Percentiles rank a stretch among this genome's conserved stretches.
These are phyloP conservation scores for Babesia bigemina DNA, from an alignment of 169 alveolate species.

Conservation along the genomic window DNA sequence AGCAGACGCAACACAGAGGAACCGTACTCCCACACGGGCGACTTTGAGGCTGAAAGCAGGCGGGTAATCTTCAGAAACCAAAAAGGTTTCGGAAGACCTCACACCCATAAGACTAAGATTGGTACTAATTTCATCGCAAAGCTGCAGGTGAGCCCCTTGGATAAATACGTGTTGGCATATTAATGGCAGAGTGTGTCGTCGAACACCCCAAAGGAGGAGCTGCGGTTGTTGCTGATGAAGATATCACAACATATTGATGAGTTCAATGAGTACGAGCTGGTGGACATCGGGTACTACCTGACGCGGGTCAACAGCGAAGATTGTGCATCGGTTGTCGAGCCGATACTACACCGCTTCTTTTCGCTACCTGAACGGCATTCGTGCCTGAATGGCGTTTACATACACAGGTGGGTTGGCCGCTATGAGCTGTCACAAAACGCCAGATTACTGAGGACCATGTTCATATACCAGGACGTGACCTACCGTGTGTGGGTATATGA, in stretches of 20 bases:
- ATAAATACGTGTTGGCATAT: neutral
- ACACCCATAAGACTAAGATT: constrained; percentile 28
- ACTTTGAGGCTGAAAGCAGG: neutral
- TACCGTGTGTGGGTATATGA: constrained; percentile 80
- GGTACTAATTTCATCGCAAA: constrained; percentile 38
- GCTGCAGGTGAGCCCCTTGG: constrained; percentile 20
- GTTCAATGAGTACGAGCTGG: constrained; percentile 61
- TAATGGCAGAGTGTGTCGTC: constrained; percentile 24
- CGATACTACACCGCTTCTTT: constrained; percentile 63
- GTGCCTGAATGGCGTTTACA: constrained; percentile 65
- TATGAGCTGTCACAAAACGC: neutral
- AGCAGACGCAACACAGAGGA: constrained; percentile 15
- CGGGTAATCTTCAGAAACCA: constrained; percentile 17
- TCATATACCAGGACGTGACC: constrained; percentile 77
- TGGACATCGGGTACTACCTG: constrained; percentile 58
- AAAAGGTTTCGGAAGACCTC: constrained; percentile 51
- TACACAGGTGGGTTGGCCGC: constrained; percentile 37
- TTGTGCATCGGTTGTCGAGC: constrained; percentile 51
- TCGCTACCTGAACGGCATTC: constrained; percentile 66
- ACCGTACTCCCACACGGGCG: neutral
- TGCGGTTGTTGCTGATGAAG: constrained; percentile 25
- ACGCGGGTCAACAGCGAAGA: constrained; percentile 53
- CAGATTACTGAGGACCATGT: constrained; percentile 75
- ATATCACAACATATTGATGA: constrained; percentile 50
- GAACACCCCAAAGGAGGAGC: constrained; percentile 28